Percentiles rank a stretch among this genome's conserved stretches.
Conservation (phyloP, 1,284 basidiomycete species). For the Trametes versicolor region DNA sequence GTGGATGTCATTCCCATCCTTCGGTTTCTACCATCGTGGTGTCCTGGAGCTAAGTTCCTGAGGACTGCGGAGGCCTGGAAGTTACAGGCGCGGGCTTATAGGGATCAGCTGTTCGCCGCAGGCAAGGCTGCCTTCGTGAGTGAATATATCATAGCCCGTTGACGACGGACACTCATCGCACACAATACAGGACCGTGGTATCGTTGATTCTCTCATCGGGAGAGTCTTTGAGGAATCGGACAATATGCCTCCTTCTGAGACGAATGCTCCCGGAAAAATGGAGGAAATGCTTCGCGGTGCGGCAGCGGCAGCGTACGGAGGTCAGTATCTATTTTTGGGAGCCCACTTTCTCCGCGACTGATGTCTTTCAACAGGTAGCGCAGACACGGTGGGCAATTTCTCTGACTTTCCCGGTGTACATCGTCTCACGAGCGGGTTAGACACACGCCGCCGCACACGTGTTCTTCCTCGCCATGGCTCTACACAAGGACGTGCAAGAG, state of each 20-base stretch:
- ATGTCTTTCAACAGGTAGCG: conserved; percentile 25
- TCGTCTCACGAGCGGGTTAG: background rate
- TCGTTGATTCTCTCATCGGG: conserved; percentile 12
- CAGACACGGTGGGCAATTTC: conserved; percentile 34
- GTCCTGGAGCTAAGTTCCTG: conserved; percentile 38
- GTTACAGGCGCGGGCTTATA: conserved; percentile 25
- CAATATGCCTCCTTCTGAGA: background rate
- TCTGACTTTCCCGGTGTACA: too few relatives aligned
- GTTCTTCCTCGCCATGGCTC: conserved; percentile 18
- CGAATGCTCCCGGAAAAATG: background rate
- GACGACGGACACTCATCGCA: too few relatives aligned
- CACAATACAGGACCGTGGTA: conserved; percentile 3
- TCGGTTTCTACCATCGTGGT: conserved; percentile 40
- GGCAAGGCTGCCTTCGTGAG: conserved; percentile 18
- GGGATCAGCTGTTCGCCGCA: conserved; percentile 27
- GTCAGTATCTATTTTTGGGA: background rate
- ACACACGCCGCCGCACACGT: conserved; percentile 6
- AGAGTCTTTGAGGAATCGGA: background rate
- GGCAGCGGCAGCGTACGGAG: conserved; percentile 15
- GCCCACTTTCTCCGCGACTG: background rate
- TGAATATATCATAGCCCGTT: background rate
- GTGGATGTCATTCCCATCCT: conserved; percentile 31
- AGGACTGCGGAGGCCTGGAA: conserved; percentile 40
- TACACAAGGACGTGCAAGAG: conserved; percentile 11
- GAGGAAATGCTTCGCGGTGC: conserved; percentile 12